Evolutionary conservation across 306 rosid species (phyloP).

Genomic region (Vicia sativa): DNA sequence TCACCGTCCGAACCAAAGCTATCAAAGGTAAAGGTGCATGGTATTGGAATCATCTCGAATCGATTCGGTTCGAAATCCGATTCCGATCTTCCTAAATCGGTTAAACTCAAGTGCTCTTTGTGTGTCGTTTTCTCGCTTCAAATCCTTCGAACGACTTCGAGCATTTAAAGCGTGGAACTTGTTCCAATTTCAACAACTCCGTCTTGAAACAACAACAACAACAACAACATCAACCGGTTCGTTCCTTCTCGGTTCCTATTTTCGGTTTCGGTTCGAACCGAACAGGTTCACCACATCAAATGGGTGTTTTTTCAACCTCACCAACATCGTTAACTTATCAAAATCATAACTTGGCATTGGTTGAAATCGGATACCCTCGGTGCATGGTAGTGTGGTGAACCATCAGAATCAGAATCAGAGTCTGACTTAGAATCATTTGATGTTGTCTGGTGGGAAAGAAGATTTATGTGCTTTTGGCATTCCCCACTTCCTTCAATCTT

Average conservation of each 20-base stretch:
- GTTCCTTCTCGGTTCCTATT: conserved; percentile 73
- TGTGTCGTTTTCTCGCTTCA: conserved; percentile 93
- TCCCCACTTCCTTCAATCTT: too few relatives aligned
- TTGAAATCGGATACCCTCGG: too few relatives aligned
- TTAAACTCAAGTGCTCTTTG: conserved; percentile 79
- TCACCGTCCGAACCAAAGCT: conserved; percentile 80
- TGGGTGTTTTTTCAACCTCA: conserved; percentile 34
- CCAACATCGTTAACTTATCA: conserved; percentile 46
- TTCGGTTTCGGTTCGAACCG: conserved; percentile 62
- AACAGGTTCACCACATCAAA: conserved; percentile 56
- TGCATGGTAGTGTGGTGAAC: too few relatives aligned
- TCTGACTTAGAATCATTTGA: too few relatives aligned
- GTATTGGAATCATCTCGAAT: conserved; percentile 97
- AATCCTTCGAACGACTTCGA: conserved; percentile 99
- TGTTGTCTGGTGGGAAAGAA: too few relatives aligned
- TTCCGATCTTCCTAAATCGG: conserved; percentile 73
- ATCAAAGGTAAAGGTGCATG: conserved; percentile 95
- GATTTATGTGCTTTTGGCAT: too few relatives aligned
- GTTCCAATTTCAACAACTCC: conserved; percentile 71
- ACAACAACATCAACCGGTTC: too few relatives aligned
- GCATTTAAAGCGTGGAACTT: conserved; percentile 88
- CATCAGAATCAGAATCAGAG: too few relatives aligned
- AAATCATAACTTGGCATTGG: too few relatives aligned
- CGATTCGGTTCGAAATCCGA: conserved; percentile 67
- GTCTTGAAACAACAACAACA: conserved; percentile 42